Evolutionary conservation across 371 early-diverging fungal genomes (phyloP).

Genomic region (Syncephalastrum contaminatum): DNA sequence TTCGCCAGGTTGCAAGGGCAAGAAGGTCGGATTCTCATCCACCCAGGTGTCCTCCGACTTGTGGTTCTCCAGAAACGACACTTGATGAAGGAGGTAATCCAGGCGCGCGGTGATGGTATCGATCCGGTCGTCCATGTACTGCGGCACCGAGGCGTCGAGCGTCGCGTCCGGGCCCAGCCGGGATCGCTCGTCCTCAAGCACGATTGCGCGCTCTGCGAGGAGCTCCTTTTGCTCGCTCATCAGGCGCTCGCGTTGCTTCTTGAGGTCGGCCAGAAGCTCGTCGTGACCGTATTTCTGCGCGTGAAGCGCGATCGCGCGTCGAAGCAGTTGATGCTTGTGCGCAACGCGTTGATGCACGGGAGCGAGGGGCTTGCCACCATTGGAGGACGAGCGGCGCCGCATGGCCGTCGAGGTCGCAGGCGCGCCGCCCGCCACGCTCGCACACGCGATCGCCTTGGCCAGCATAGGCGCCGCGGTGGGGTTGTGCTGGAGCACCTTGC

Average conservation of each 20-base stretch:
- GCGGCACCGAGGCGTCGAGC: slow-evolving; percentile 34
- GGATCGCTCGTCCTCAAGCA: slow-evolving; percentile 50
- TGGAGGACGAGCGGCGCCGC: slow-evolving; percentile 5
- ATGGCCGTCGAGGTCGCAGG: slow-evolving; percentile 12
- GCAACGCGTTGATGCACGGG: slow-evolving; percentile 27
- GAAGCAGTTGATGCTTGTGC: slow-evolving; percentile 30
- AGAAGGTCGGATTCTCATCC: slow-evolving; percentile 5
- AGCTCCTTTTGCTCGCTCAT: slow-evolving; percentile 65
- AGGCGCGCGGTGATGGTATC: slow-evolving; percentile 34
- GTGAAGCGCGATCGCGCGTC: slow-evolving; percentile 10
- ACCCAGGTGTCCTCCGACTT: slow-evolving; percentile 7
- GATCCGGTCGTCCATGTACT: slow-evolving; percentile 83
- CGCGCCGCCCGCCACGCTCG: slow-evolving; percentile 49
- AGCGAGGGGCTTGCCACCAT: slow-evolving; percentile 7
- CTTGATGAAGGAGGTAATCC: slow-evolving; percentile 23
- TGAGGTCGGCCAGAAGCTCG: slow-evolving; percentile 1
- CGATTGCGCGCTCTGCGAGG: slow-evolving; percentile 60
- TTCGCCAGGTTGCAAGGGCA: slow-evolving; percentile 1
- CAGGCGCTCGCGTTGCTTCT: slow-evolving; percentile 48
- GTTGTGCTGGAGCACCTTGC: slow-evolving; percentile 23
- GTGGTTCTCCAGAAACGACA: background rate
- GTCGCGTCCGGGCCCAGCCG: slow-evolving; percentile 5
- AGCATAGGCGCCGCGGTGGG: slow-evolving; percentile 41
- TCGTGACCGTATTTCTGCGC: background rate
- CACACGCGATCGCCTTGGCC: slow-evolving; percentile 37